phyloP scores from a whole-genome alignment of 495 filamentous ascomycete species.

The Parathielavia appendiculata region DNA sequence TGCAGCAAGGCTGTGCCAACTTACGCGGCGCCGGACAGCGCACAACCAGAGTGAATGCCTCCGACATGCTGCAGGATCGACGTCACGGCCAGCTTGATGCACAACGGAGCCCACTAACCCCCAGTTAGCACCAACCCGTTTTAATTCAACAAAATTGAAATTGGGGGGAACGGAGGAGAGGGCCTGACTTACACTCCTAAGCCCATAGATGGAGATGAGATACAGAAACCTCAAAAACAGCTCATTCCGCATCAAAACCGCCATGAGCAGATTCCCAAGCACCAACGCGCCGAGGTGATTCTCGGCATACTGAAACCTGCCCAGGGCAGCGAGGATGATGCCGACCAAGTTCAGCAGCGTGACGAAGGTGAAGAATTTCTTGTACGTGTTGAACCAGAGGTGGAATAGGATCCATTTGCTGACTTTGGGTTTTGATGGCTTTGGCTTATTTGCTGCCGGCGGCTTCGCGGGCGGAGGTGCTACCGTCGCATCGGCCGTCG shows the following conservation, averaged over 20 bases:
- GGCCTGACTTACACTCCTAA: constrained; percentile 36
- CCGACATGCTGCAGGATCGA: constrained; percentile 43
- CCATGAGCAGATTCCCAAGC: constrained; percentile 39
- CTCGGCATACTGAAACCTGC: constrained; percentile 38
- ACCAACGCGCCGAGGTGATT: constrained; percentile 42
- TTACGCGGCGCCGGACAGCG: constrained; percentile 42
- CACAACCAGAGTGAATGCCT: constrained; percentile 44
- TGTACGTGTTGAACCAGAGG: constrained; percentile 47
- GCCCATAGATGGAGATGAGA: constrained; percentile 39
- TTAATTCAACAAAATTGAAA: neutral
- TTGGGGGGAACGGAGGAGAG: constrained; percentile 7
- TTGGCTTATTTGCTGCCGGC: constrained; percentile 9
- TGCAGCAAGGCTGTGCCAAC: neutral
- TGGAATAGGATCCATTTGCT: constrained; percentile 37
- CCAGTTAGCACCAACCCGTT: constrained; percentile 14
- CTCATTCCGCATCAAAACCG: constrained; percentile 44
- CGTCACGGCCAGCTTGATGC: constrained; percentile 37
- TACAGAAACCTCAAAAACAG: constrained; percentile 40
- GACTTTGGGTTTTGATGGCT: constrained; percentile 22
- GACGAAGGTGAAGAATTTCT: constrained; percentile 44
- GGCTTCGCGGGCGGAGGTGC: constrained; percentile 23
- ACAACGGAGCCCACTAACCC: constrained; percentile 38
- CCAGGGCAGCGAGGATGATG: constrained; percentile 35
- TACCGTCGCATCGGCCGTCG: constrained; percentile 37
- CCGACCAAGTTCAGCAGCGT: constrained; percentile 37